Evolutionary conservation across 257 asterid species (phyloP), one percentile per base, ranked within the genome.

Genomic region (Nicotiana knightiana): DNA sequence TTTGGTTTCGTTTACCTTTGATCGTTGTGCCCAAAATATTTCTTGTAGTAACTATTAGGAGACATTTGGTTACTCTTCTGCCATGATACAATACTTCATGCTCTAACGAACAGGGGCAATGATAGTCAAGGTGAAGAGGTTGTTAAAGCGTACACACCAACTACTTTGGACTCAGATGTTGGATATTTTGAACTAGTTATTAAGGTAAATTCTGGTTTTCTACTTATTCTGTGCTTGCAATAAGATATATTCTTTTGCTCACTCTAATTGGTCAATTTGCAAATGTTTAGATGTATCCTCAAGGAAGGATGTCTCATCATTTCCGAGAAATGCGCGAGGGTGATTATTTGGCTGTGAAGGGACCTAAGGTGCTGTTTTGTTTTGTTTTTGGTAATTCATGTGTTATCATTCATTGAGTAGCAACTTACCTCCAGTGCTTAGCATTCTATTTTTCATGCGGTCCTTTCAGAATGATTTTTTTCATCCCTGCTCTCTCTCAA

Each of bases 231-330:
- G 13, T 48, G 81, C 81, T 11, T 30, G 68, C 18, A 64, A 21
- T 59, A 57, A 68, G 46, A 26, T 57, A 48, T 57, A 8, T 58
- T 9, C 62, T 77, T 58, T 76, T 67, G 76, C 81, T 81, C 85
- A 82, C 13, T 51, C 67, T 46, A 48, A 10, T 85, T 43, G 65
- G 32, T 66, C 5, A 9, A 80, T 85, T 85, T 81, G 5, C 76
- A 12, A 70, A 24, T 81, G 82, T 37, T 33, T 85, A 96, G 99
- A 96, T 96, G 99, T 96, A 96, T 88, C 99, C 98, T 32, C 99
- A 94, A 96, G 99, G 99, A 90, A 89, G 98, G 89, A 96, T 96
- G 99, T 96, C 99, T 66, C 98, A 94, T 83, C 98, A 94, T 90
- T 96, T 96, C 81, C 91, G 98, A 80, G 99, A 96, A 83, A 88